Evolutionary conservation across 106 monocot genomes (phyloP), one percentile per base, ranked within the genome.

Genomic region (Allium cepa): DNA sequence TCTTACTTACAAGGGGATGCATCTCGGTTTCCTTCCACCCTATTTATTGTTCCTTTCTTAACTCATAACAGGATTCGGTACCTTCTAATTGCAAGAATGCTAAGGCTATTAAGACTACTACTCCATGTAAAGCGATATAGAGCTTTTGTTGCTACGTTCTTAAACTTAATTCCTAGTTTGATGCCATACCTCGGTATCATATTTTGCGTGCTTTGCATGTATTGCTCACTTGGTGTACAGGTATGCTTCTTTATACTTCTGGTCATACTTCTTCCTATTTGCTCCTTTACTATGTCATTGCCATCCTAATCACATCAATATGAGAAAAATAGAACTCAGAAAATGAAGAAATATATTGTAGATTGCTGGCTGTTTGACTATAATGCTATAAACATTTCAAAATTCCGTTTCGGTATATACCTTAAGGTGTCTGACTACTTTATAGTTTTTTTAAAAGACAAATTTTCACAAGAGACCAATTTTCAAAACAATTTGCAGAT

Each of bases 181-280:
- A 85, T 89, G 88, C 99, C 99, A 56, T 99, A 99, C 60, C 79
- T 99, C 62, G 99, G 99, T 68, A 99, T 71, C 36, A 81, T 99
- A 73, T 93, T 99, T 68, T 99, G 92, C 63, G 79, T 87, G 15
- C 76, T 90, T 71, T 99, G 93, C 56, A 75, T 99, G 45, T 99
- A 99, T 70, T 93, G 93, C 75, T 81, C 93, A 22, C 71, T 90
- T 66, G 99, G 99, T 72, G 68, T 90, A 51, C 99, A 99, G 87
- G 99, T 99, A 61, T 56, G 58, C 5, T 36, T 1, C 36, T 36
- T 36, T 36, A 5, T 72, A 16, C 15, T 76, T 79, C 26, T 72
- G 4, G 13, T 55, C 15, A 8, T 55, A 8, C 53, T 55, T 12
- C 13, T 55, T 55, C 53, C 53, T 55, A 12, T 11, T 55, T 55